Base-by-base conservation (phyloP, 1,284 basidiomycete genomes). In the Tylopilus orsonianus region DNA sequence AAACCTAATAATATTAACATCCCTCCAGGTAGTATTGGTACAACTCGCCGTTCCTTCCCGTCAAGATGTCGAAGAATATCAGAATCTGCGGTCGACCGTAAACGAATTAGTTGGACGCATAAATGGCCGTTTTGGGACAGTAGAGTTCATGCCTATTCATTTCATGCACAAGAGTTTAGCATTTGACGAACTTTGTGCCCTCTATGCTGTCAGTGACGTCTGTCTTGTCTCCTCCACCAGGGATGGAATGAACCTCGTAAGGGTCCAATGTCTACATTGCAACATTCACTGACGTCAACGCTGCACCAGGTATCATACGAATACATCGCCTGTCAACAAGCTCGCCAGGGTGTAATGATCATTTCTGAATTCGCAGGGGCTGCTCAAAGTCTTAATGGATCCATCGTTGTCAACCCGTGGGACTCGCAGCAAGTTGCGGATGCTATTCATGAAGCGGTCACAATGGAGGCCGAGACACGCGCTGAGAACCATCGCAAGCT, bases 71-170 rank as follows among this genome's bases (percentile, higher is more conserved):
- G 97, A 99, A 70, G 96, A 99, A 71, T 99, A 99, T 67, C 96
- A 99, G 71, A 98, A 98, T 71, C 72, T 99, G 54, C 85, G 97
- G 8, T 87, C 93, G 9, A 94, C 90, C 2, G 95, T 99, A 42
- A 99, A 99, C 73, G 96, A 99, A 68, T 83, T 97, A 32, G 96
- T 99, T 13, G 97, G 97, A 0, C 83, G 96, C 24, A 98, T 99
- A 73, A 99, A 99, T 64, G 97, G 97, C 6, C 86, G 93, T 8
- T 99, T 98, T 62, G 97, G 97, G 19, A 98, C 96, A 0, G 94
- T 98, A 56, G 95, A 98, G 61, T 97, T 95, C 66, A 97, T 97
- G 90, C 96, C 96, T 4, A 99, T 99, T 56, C 96, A 99, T 68
- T 98, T 97, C 70, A 90, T 99, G 89, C 93, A 97, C 79, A 94